Evolutionary conservation across 352 stramenopile species (phyloP).

Genomic region (Pythium diclinum): DNA sequence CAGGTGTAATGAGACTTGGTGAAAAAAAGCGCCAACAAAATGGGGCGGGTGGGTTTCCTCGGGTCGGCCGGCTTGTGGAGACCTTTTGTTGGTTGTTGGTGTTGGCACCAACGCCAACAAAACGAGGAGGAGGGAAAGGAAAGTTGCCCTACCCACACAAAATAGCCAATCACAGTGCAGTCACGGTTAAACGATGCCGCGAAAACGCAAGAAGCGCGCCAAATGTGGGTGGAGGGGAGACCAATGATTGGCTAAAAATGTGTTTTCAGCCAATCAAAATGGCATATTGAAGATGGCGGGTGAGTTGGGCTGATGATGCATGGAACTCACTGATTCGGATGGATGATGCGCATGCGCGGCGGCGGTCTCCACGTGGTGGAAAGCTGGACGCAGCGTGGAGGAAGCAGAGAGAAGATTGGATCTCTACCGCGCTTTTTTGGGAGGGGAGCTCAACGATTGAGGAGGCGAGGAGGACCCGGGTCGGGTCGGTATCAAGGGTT

Average conservation of each 20-base stretch:
- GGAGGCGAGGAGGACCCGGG: background rate
- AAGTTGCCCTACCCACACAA: constrained; percentile 8
- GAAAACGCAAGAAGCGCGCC: constrained; percentile 23
- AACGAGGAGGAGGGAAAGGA: constrained; percentile 3
- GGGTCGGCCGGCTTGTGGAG: constrained; percentile 4
- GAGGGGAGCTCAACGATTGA: background rate
- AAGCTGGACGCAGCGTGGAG: background rate
- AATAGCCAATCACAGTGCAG: constrained; percentile 2
- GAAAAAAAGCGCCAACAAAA: constrained; percentile 5
- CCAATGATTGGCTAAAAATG: constrained; percentile 17
- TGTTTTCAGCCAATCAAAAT: constrained; percentile 18
- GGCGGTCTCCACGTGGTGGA: constrained; percentile 21
- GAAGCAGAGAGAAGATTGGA: background rate
- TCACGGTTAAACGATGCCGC: constrained; percentile 8
- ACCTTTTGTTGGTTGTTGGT: constrained; percentile 15
- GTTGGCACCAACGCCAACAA: constrained; percentile 2
- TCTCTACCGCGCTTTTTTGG: constrained; percentile 10
- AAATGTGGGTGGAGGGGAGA: constrained; percentile 23
- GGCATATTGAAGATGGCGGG: constrained; percentile 19
- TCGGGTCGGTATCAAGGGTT: background rate
- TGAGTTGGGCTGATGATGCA: constrained; percentile 22
- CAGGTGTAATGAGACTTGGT: constrained; percentile 1
- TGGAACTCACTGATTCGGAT: background rate
- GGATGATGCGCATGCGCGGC: constrained; percentile 5
- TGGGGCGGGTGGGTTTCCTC: constrained; percentile 14